Base-by-base conservation (phyloP, 192 early-diverging fungal genomes). In the Thoreauomyces humboldtii region DNA sequence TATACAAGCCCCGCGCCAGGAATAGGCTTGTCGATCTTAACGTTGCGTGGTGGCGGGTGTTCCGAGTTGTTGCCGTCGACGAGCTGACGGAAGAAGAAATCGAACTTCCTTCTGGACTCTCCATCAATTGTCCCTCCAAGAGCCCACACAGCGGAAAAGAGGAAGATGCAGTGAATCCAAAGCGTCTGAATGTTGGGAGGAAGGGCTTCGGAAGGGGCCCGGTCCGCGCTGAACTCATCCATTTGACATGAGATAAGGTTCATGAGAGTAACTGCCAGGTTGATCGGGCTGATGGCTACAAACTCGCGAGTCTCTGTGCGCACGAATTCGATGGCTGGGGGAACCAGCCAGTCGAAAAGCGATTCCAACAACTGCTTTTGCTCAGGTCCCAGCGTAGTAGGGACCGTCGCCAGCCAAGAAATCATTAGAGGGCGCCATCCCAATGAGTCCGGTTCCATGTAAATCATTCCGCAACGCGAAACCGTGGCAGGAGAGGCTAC, bases 401-500 rank as follows among this genome's bases (percentile, higher is more conserved):
- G 74, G 59, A 84, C 43, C 2, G 74, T 79, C 3, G 76, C 64
- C 22, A 85, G 31, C 83, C 83, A 85, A 5, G 79, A 81, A 7
- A 62, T 48, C 62, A 84, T 68, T 27, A 78, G 51, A 5, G 83
- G 79, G 17, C 77, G 59, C 83, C 83, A 85, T n/a, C 83, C 83
- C 3, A 85, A 42, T 0, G 73, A 70, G 42, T 79, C 83, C 2
- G 83, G 77, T 58, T 85, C 83, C 74, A 85, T 71, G 44, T 84
- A 85, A 36, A 85, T 80, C 83, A 85, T 85, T 28, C 83, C 83
- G 61, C 83, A 85, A 12, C 83, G 65, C 27, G 80, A 82, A 14
- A 85, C 83, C 1, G 83, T 85, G 0, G 83, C 83, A 0, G 83
- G 83, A 3, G 83, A 85, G 1, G 83, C 83, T 14, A 85, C 83